phyloP scores from a whole-genome alignment of 2,329 filamentous ascomycete species.

The Colletotrichum sp. region DNA sequence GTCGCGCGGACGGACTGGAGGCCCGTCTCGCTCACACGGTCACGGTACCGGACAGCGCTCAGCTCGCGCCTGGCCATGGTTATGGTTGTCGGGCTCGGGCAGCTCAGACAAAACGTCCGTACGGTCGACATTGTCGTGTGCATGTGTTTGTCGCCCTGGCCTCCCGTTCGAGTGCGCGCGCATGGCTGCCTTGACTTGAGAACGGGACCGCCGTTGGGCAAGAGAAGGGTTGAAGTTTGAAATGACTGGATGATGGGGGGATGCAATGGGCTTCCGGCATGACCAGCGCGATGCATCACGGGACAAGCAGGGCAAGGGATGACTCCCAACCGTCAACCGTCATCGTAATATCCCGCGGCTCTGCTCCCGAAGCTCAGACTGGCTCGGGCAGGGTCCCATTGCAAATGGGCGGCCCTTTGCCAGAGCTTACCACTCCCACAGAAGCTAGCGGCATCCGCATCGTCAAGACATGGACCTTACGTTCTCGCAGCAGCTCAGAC shows the following conservation, averaged over 20 bases:
- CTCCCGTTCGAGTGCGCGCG: constrained; percentile 8
- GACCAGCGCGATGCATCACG: constrained; percentile 2
- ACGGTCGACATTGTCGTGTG: background rate
- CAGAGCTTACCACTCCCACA: background rate
- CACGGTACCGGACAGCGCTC: background rate
- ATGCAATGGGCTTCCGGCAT: background rate
- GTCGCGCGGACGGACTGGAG: background rate
- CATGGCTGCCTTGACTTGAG: background rate
- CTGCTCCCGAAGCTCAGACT: constrained; percentile 19
- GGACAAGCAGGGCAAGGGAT: background rate
- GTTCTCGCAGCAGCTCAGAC: constrained; percentile 5
- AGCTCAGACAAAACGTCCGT: background rate
- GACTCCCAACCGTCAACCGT: background rate
- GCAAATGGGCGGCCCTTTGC: background rate
- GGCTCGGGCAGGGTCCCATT: background rate
- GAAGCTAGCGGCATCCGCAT: background rate
- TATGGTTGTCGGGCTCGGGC: background rate
- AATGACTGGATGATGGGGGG: background rate
- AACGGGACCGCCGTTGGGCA: background rate
- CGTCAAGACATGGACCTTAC: background rate
- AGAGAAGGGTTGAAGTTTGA: background rate
- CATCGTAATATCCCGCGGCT: constrained; percentile 13
- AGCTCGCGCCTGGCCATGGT: background rate
- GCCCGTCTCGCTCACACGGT: background rate
- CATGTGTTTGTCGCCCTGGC: constrained; percentile 13